Percentiles rank a stretch among this genome's conserved stretches.
phyloP scores from a whole-genome alignment of 257 asterid genomes.

The Solanum lycopersicoides region DNA sequence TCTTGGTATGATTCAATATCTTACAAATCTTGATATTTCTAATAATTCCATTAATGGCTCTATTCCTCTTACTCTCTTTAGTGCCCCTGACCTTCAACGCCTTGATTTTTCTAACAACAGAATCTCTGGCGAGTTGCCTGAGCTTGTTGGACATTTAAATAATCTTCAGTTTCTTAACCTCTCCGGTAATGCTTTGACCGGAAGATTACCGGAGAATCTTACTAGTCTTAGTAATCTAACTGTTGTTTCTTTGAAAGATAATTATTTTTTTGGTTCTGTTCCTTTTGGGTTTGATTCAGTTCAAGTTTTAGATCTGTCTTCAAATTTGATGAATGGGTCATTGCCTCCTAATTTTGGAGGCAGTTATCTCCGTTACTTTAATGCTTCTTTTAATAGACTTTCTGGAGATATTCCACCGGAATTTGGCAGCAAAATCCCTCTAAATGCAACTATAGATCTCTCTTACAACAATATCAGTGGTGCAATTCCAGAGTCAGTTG shows the following conservation, averaged over 20 bases:
- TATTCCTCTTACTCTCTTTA: conserved; percentile 52
- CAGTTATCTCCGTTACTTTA: conserved; percentile 28
- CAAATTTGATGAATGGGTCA: conserved; percentile 64
- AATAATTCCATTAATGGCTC: conserved; percentile 80
- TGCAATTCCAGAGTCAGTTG: conserved; percentile 39
- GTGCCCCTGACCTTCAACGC: conserved; percentile 38
- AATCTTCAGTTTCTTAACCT: conserved; percentile 53
- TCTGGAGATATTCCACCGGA: conserved; percentile 62
- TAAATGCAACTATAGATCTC: conserved; percentile 61
- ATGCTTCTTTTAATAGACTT: conserved; percentile 58
- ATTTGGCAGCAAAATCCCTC: conserved; percentile 34
- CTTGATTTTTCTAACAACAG: conserved; percentile 70
- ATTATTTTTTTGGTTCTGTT: conserved; percentile 53
- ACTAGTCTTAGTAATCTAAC: conserved; percentile 34
- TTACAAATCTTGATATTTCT: conserved; percentile 50
- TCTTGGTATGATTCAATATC: conserved; percentile 56
- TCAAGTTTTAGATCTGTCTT: conserved; percentile 68
- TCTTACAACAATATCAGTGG: conserved; percentile 58
- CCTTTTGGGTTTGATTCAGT: conserved; percentile 53
- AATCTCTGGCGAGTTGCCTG: conserved; percentile 68
- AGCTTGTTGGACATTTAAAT: conserved; percentile 28
- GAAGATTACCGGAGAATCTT: conserved; percentile 50
- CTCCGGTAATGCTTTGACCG: conserved; percentile 65
- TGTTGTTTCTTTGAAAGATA: conserved; percentile 45
- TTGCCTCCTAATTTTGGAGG: conserved; percentile 65